Base-by-base conservation (phyloP, 768 basidiomycete genomes). In the Mrakia hoshinonis region DNA sequence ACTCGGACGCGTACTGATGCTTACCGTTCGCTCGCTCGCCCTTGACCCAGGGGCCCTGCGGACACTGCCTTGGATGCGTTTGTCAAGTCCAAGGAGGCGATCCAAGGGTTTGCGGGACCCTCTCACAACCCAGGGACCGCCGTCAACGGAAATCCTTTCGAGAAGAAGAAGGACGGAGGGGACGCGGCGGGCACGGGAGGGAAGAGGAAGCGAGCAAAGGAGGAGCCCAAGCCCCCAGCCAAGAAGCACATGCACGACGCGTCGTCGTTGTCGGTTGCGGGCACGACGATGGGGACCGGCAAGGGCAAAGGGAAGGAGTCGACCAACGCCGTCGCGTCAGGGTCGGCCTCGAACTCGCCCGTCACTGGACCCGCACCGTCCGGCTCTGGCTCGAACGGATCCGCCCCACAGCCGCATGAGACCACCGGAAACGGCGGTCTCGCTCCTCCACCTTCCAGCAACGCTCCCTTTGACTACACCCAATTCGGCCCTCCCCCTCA, bases 1-100 rank as follows among this genome's bases (percentile, higher is more conserved):
- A 4, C 18, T 18, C 48, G 47, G 26, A 4, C 18, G 31, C 29
- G 26, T 3, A 6, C 15, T 6, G 43, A 43, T 15, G 43, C 43
- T 43, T 15, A 43, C 52, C 22, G 48, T 29, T 29, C 48, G 15
- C 20, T 38, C 20, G 48, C 29, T n/a, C 51, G 2, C 47, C 11
- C 13, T 4, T 48, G 51, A n/a, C 36, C 26, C 34, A 70, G 69
- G 36, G 69, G 69, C 20, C 61, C 61, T 31, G 61, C 69, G 20
- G 58, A 70, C 24, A 70, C 69, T 26, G 69, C 69, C 15, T 48
- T 70, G 15, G 69, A 70, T 61, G 69, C 69, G 24, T 70, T 63
- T 51, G 60, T 70, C 63, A 62, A 63, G 49, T 70, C 69, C 18
- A 70, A 70, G 60, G 69, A 70, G 34, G 47, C 49, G 13, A 51